Percentiles rank a stretch among this genome's conserved stretches.
Evolutionary conservation across 495 filamentous ascomycete species (phyloP).

Genomic region (Podospora tetraspora): DNA sequence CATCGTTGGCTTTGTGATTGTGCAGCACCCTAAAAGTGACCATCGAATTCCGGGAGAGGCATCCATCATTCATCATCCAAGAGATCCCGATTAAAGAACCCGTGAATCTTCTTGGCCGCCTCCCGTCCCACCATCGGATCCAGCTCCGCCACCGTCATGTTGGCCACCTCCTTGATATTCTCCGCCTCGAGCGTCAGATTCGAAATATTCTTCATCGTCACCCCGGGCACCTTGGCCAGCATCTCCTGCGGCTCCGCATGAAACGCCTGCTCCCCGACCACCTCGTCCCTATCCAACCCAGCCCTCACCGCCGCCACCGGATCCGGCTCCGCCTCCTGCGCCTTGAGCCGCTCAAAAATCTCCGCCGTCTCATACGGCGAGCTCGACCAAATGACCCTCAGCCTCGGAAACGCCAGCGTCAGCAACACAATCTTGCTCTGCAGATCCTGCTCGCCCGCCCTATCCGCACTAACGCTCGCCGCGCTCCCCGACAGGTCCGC

Average conservation of each 20-base stretch:
- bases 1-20: neutral
- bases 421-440: constrained; percentile 90
- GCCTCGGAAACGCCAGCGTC: constrained; percentile 82
- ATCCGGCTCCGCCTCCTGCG: constrained; percentile 81
- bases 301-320: constrained; percentile 79
- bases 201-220: constrained; percentile 71
- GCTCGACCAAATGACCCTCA: constrained; percentile 89
- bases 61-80: constrained; percentile 34
- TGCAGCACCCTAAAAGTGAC: neutral
- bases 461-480: constrained; percentile 47
- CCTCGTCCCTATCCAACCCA: constrained; percentile 62
- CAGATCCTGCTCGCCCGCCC: constrained; percentile 60
- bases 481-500: constrained; percentile 69
- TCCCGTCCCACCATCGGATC: constrained; percentile 70
- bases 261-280: constrained; percentile 51
- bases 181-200: constrained; percentile 65
- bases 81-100: constrained; percentile 83
- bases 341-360: constrained; percentile 92
- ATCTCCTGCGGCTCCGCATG: constrained; percentile 74
- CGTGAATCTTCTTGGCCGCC: constrained; percentile 67
- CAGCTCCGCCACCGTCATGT: constrained; percentile 73
- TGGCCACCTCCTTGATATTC: constrained; percentile 77
- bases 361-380: constrained; percentile 94
- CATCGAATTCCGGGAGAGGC: neutral
- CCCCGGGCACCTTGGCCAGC: constrained; percentile 76